Evolutionary conservation across 1,139 yeast genomes (phyloP).

Genomic region (Candida neerlandica): DNA sequence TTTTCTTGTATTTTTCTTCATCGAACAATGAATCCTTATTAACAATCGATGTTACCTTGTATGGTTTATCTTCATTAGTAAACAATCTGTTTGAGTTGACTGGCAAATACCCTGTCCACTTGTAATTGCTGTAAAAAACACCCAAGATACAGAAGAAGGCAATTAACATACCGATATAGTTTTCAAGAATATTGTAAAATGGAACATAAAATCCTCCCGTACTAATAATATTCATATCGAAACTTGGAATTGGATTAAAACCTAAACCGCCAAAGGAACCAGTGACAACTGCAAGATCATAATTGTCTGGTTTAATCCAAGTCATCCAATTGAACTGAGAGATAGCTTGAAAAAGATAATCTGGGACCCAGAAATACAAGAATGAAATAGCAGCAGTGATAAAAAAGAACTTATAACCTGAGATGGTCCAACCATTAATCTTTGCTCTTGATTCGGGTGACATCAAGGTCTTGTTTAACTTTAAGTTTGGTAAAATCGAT

Average conservation of each 20-base stretch:
- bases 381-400: slow-evolving; percentile 26
- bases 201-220: slow-evolving; percentile 27
- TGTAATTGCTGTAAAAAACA: slow-evolving; percentile 53
- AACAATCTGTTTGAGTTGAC: slow-evolving; percentile 49
- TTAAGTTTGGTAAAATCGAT: slow-evolving; percentile 53
- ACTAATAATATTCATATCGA: slow-evolving; percentile 50
- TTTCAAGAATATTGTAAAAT: slow-evolving; percentile 46
- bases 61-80: slow-evolving; percentile 49
- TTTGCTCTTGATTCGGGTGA: slow-evolving; percentile 42
- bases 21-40: slow-evolving; percentile 43
- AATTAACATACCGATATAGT: slow-evolving; percentile 43
- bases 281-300: slow-evolving; percentile 53
- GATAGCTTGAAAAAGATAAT: slow-evolving; percentile 34
- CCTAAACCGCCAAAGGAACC: slow-evolving; percentile 59
- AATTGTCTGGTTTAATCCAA: slow-evolving; percentile 37
- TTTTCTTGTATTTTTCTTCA: slow-evolving; percentile 38
- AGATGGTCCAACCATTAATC: slow-evolving; percentile 41
- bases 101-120: slow-evolving; percentile 56
- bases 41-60: slow-evolving; percentile 44
- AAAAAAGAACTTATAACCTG: slow-evolving; percentile 35
- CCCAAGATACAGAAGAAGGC: slow-evolving; percentile 47
- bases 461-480: slow-evolving; percentile 58
- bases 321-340: slow-evolving; percentile 40
- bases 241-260: slow-evolving; percentile 55
- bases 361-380: slow-evolving; percentile 38